Base-by-base conservation (phyloP, 306 rosid genomes). In the Argentina anserina region DNA sequence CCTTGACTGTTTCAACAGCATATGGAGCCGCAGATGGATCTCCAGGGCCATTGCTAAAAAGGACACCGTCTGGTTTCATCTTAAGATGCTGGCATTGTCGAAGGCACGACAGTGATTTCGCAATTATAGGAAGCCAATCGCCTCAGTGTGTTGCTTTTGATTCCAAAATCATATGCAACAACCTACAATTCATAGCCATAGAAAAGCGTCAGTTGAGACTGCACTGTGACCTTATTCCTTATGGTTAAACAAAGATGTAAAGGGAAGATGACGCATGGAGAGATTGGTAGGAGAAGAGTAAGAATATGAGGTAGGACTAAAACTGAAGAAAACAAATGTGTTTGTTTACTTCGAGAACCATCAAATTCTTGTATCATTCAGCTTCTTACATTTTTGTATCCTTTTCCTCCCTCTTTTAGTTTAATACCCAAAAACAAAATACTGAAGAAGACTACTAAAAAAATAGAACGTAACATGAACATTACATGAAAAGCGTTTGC, bases 21-120 rank as follows among this genome's bases (percentile, higher is more conserved):
- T 94, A 91, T 55, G 98, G 97, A 78, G 91, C 97, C 0, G 98
- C 97, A 45, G 96, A 88, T 8, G 98, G 98, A 78, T 94, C 95
- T 14, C 98, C 98, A 0, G 98, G 98, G 37, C 98, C 98, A 39
- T 94, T 94, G 86, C 97, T 94, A 82, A 94, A 91, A 37, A 91
- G 82, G 67, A 94, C 89, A 12, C 97, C 97, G 74, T 89, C 96
- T 26, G 98, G 98, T 18, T 87, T 89, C 82, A 94, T 8, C 81
- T 87, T 88, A 56, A 91, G 77, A 85, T 71, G 98, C 87, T 12
- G 95, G 85, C 96, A 94, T 91, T 4, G 93, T 84, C 56, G 97
- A 89, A 29, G 97, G 96, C 71, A 94, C 98, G 37, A 94, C 92
- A 20, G 97, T 94, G 71, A 94, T 91, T 80, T 88, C 84, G 77